Evolutionary conservation across 2,329 filamentous ascomycete genomes (phyloP).

Genomic region (Neofusicoccum cordaticola): DNA sequence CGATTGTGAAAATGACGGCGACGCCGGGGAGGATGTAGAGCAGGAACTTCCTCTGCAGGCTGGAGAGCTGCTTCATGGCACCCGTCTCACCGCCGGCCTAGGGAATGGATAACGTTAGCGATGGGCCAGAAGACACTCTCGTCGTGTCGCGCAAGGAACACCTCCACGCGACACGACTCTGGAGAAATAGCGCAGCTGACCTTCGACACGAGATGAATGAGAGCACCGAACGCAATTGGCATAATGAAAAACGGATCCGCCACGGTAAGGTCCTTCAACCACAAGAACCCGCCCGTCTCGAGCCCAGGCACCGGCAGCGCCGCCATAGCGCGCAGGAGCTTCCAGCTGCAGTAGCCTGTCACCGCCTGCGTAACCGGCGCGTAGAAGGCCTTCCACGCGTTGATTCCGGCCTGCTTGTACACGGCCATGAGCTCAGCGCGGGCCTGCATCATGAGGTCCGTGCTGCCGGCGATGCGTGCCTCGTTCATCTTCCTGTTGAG

Average conservation of each 20-base stretch:
- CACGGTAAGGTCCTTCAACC: conserved; percentile 75
- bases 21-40: conserved; percentile 52
- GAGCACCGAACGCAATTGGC: conserved; percentile 58
- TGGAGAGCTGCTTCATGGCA: conserved; percentile 24
- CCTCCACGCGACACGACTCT: not conserved
- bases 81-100: conserved; percentile 53
- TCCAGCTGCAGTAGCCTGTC: conserved; percentile 77
- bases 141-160: too few relatives aligned
- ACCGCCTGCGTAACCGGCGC: conserved; percentile 63
- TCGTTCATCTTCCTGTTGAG: conserved; percentile 55
- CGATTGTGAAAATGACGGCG: conserved; percentile 53
- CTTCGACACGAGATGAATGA: conserved; percentile 59
- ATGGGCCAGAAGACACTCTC: not conserved
- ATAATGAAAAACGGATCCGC: conserved; percentile 76
- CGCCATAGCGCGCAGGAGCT: conserved; percentile 70
- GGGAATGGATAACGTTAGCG: not conserved
- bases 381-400: conserved; percentile 47
- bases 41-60: conserved; percentile 41
- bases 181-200: conserved; percentile 40
- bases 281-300: conserved; percentile 66
- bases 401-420: conserved; percentile 56
- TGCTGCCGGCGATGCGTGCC: conserved; percentile 46
- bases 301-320: conserved; percentile 77
- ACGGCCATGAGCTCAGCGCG: conserved; percentile 51
- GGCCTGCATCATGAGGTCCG: conserved; percentile 31